Evolutionary conservation across 2,329 filamentous ascomycete genomes (phyloP).

Genomic region (Trichophyton rubrum): DNA sequence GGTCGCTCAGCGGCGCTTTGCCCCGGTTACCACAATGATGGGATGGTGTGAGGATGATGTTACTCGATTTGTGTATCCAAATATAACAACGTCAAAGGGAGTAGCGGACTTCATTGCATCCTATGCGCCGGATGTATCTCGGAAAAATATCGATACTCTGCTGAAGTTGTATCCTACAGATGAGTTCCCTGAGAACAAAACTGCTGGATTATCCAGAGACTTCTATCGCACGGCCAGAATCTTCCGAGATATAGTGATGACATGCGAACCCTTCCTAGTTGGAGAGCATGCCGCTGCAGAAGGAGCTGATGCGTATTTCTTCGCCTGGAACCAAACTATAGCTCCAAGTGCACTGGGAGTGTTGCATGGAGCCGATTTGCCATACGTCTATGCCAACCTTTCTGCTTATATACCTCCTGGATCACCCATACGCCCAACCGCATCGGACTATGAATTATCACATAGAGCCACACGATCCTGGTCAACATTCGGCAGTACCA

Average conservation of each 20-base stretch:
- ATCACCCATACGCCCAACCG: slow-evolving; percentile 2
- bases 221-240: slow-evolving; percentile 41
- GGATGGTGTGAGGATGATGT: slow-evolving; percentile 8
- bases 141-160: not conserved
- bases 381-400: slow-evolving; percentile 40
- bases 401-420: slow-evolving; percentile 30
- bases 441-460: not conserved
- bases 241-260: slow-evolving; percentile 42
- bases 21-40: slow-evolving; percentile 6
- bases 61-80: slow-evolving; percentile 1
- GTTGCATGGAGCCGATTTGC: slow-evolving; percentile 43
- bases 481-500: slow-evolving; percentile 5
- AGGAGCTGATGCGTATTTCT: slow-evolving; percentile 36
- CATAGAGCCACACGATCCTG: slow-evolving; percentile 5
- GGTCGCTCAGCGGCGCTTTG: slow-evolving; percentile 4
- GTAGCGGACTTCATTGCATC: slow-evolving; percentile 1
- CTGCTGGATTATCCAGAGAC: slow-evolving; percentile 31
- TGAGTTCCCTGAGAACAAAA: slow-evolving; percentile 28
- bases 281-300: slow-evolving; percentile 29
- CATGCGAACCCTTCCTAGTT: slow-evolving; percentile 37
- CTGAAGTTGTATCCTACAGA: slow-evolving; percentile 4
- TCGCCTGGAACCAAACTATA: slow-evolving; percentile 43
- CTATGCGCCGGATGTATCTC: not conserved
- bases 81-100: slow-evolving; percentile 1
- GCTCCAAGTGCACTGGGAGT: slow-evolving; percentile 36